Evolutionary conservation across 2,329 filamentous ascomycete genomes (phyloP).

Genomic region (Fonsecaea nubica): DNA sequence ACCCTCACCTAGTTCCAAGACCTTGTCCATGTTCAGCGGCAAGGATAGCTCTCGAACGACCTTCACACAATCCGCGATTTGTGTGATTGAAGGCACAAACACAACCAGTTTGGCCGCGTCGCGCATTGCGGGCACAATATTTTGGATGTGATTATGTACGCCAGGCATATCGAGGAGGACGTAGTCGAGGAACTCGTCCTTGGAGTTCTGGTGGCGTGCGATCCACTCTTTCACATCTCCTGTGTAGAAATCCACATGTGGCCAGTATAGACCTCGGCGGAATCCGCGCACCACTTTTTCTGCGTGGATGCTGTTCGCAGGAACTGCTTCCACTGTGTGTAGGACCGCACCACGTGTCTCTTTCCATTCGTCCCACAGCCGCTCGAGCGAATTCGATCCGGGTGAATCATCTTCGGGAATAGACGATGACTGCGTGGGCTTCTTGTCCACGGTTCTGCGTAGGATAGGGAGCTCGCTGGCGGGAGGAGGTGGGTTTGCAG

Average conservation of each 20-base stretch:
- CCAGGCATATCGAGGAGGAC: constrained; percentile 76
- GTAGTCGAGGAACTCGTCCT: constrained; percentile 68
- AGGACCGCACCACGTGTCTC: constrained; percentile 70
- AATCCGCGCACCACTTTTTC: constrained; percentile 70
- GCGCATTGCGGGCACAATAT: constrained; percentile 61
- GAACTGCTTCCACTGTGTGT: constrained; percentile 73
- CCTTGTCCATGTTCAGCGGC: constrained; percentile 57
- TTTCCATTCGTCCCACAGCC: constrained; percentile 55
- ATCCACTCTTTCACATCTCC: constrained; percentile 71
- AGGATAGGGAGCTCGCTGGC: constrained; percentile 46
- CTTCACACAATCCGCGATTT: constrained; percentile 70
- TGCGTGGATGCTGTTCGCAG: constrained; percentile 68
- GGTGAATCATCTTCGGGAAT: constrained; percentile 37
- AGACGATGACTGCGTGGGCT: constrained; percentile 11
- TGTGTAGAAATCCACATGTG: constrained; percentile 75
- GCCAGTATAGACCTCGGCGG: constrained; percentile 71
- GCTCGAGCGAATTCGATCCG: constrained; percentile 10
- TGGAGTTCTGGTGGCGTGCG: constrained; percentile 1
- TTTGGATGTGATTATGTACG: constrained; percentile 59
- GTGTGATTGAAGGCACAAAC: constrained; percentile 79
- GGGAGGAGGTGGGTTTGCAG: constrained; percentile 62
- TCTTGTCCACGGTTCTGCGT: constrained; percentile 38
- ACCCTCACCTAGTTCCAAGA: constrained; percentile 54
- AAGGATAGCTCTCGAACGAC: constrained; percentile 61
- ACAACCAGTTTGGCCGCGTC: constrained; percentile 70